These are phyloP conservation scores for Cryphonectria japonica DNA, from an alignment of 2,329 filamentous ascomycete species.

Conservation along the genomic window DNA sequence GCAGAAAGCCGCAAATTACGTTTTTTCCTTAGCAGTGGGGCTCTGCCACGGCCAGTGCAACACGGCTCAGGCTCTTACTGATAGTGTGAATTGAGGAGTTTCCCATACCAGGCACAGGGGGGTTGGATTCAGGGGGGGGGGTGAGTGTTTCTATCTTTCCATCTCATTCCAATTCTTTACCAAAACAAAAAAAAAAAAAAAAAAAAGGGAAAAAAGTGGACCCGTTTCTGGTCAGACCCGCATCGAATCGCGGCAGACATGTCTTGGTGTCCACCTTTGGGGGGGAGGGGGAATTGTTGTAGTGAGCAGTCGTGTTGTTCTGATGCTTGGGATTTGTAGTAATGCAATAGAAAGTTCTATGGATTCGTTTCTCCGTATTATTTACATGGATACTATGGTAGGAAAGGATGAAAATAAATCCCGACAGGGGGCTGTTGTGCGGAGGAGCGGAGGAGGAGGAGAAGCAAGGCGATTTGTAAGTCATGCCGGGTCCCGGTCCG, in stretches of 20 bases:
- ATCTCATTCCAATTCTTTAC: too few relatives aligned
- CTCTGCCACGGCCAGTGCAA: not conserved
- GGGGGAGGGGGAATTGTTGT: not conserved
- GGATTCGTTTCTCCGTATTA: not conserved
- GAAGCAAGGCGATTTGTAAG: slow-evolving; percentile 2
- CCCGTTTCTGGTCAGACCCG: not conserved
- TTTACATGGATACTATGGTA: not conserved
- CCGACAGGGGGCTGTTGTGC: not conserved
- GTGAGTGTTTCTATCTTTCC: not conserved
- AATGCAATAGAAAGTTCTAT: not conserved
- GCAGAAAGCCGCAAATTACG: not conserved
- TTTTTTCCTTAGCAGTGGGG: not conserved
- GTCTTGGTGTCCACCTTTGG: not conserved
- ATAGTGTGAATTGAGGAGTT: not conserved
- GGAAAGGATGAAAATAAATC: not conserved
- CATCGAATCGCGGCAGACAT: not conserved
- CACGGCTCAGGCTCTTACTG: not conserved
- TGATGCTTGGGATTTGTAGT: not conserved
- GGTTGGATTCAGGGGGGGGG: not conserved
- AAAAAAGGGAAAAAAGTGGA: not conserved
- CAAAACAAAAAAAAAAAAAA: too few relatives aligned
- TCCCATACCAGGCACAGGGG: not conserved
- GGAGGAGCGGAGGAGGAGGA: not conserved
- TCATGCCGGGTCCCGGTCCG: not conserved
- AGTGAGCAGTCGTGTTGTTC: not conserved